Conservation (phyloP, 768 basidiomycete species). For the Pisolithus microcarpus region DNA sequence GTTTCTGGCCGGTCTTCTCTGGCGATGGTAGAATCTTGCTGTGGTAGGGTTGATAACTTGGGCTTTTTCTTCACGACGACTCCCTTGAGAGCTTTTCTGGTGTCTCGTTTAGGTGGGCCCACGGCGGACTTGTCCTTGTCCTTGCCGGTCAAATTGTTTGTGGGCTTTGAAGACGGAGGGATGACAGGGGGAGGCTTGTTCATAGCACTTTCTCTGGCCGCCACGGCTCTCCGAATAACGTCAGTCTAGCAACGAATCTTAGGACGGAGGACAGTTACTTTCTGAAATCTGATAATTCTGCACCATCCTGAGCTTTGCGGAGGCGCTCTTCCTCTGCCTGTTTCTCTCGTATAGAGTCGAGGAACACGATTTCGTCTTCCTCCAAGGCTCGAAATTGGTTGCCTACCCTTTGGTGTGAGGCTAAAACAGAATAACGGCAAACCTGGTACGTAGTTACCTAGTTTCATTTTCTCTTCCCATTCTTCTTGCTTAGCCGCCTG, state of each 20-base stretch:
- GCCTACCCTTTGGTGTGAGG: constrained; percentile 35
- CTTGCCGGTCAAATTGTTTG: constrained; percentile 16
- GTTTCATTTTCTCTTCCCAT: constrained; percentile 87
- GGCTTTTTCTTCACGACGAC: constrained; percentile 74
- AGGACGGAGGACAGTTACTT: constrained; percentile 42
- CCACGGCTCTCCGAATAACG: constrained; percentile 47
- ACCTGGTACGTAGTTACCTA: constrained; percentile 31
- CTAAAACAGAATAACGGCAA: neutral
- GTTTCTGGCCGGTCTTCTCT: constrained; percentile 32
- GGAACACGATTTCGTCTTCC: constrained; percentile 86
- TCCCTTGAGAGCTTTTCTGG: constrained; percentile 66
- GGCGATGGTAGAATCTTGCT: constrained; percentile 17
- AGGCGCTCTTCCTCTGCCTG: constrained; percentile 70
- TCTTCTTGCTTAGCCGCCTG: constrained; percentile 88
- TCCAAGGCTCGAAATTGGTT: constrained; percentile 87
- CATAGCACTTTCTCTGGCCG: constrained; percentile 53
- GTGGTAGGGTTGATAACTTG: constrained; percentile 30
- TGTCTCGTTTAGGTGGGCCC: constrained; percentile 49
- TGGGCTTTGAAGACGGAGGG: constrained; percentile 25
- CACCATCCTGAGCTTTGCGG: constrained; percentile 67
- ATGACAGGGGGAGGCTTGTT: constrained; percentile 33
- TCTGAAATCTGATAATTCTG: constrained; percentile 72
- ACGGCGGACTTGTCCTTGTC: constrained; percentile 23
- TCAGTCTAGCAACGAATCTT: constrained; percentile 6
- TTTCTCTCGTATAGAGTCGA: constrained; percentile 73